Evolutionary conservation across 2,329 filamentous ascomycete genomes (phyloP).

Genomic region (Sclerotinia borealis): DNA sequence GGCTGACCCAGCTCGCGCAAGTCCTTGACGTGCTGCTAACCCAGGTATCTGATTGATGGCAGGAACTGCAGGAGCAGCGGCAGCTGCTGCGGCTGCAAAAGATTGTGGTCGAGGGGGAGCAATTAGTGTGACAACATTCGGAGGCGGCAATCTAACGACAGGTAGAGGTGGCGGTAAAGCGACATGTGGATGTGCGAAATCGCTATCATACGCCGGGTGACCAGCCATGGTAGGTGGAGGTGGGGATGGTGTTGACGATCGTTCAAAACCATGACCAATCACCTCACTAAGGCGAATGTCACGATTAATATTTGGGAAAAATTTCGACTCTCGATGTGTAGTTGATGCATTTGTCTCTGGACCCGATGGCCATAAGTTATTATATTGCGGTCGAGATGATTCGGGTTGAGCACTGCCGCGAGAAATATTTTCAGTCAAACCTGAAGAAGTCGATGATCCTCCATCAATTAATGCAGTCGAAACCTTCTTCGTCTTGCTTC

Average conservation of each 20-base stretch:
- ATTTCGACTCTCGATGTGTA: constrained; percentile 49
- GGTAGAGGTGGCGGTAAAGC: constrained; percentile 64
- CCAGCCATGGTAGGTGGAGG: constrained; percentile 65
- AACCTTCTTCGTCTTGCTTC: constrained; percentile 23
- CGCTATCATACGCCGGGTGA: constrained; percentile 67
- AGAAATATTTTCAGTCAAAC: constrained; percentile 20
- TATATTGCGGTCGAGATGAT: constrained; percentile 25
- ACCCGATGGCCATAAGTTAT: constrained; percentile 29
- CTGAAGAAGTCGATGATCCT: constrained; percentile 13
- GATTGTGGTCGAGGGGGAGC: constrained; percentile 41
- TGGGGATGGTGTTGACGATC: constrained; percentile 53
- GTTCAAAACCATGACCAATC: constrained; percentile 32
- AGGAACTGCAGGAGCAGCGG: constrained; percentile 29
- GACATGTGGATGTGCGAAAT: constrained; percentile 59
- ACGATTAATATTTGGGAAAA: constrained; percentile 46
- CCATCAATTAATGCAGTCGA: constrained; percentile 21
- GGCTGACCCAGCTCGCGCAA: constrained; percentile 37
- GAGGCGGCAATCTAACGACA: constrained; percentile 68
- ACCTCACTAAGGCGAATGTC: constrained; percentile 41
- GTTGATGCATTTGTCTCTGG: constrained; percentile 34
- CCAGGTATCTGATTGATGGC: constrained; percentile 15
- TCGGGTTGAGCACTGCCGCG: constrained; percentile 14
- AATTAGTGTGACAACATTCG: constrained; percentile 37
- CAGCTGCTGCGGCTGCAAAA: constrained; percentile 38
- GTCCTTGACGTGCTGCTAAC: constrained; percentile 28